These are phyloP conservation scores for Dendrobium officinale DNA, from an alignment of 106 monocot genomes.

Conservation along the genomic window DNA sequence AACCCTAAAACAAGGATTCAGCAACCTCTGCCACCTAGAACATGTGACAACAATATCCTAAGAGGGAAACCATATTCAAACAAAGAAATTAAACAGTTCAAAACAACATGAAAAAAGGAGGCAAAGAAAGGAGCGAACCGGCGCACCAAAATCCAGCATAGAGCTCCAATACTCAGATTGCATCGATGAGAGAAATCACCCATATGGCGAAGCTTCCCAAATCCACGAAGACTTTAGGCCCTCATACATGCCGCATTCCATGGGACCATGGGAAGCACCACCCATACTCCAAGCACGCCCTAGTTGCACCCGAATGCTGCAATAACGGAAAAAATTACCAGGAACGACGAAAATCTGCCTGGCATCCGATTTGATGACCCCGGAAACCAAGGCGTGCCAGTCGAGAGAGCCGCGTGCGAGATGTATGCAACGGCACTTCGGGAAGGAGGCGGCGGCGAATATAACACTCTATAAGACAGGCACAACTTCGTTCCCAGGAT, in stretches of 20 bases:
- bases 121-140: not conserved
- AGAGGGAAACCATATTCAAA: not conserved
- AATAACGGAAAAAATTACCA: not conserved
- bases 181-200: not conserved
- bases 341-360: not conserved
- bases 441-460: not conserved
- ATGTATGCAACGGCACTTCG: conserved; percentile 2
- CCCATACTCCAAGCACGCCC: conserved; percentile 6
- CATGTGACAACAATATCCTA: not conserved
- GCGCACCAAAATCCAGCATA: not conserved
- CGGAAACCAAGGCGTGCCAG: not conserved
- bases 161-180: conserved; percentile 6
- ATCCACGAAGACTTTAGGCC: not conserved
- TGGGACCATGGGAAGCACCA: not conserved
- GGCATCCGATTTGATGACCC: not conserved
- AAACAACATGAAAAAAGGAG: not conserved
- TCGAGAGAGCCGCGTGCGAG: not conserved
- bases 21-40: not conserved
- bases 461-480: not conserved
- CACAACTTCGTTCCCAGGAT: not conserved
- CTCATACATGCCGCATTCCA: conserved; percentile 2
- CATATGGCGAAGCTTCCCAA: not conserved
- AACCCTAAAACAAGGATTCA: not conserved
- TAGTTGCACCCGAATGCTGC: not conserved
- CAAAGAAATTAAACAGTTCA: not conserved